Evolutionary conservation across 345 rosid genomes (phyloP).

Genomic region (Nephelium lappaceum): DNA sequence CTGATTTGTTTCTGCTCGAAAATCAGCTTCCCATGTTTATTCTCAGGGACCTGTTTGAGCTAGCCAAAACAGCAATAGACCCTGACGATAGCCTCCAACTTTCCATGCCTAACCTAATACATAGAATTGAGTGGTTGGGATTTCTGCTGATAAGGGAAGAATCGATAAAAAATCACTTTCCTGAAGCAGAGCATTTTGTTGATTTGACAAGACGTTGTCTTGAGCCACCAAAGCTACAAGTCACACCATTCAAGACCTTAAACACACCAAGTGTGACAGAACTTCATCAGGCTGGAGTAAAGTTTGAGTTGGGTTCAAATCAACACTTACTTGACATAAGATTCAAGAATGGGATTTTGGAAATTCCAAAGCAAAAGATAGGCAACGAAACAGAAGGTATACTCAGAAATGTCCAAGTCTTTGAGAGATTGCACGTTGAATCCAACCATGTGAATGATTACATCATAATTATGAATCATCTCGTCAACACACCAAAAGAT

Average conservation of each 20-base stretch:
- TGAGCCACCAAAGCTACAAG: not conserved
- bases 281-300: constrained; percentile 22
- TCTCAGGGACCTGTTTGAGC: constrained; percentile 16
- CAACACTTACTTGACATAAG: constrained; percentile 1
- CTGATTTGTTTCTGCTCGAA: constrained; percentile 24
- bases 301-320: not conserved
- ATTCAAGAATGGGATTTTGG: constrained; percentile 19
- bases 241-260: not conserved
- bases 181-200: constrained; percentile 17
- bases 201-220: constrained; percentile 15
- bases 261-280: constrained; percentile 1
- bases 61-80: constrained; percentile 11
- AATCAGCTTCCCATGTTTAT: constrained; percentile 40
- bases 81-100: no score
- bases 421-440: constrained; percentile 16
- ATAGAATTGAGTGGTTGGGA: not conserved
- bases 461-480: not conserved
- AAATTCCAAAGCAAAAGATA: not conserved
- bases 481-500: not conserved
- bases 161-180: not conserved
- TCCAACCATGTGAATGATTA: not conserved
- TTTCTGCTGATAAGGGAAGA: not conserved
- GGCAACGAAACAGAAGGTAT: not conserved
- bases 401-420: constrained; percentile 21
- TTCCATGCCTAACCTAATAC: no score